These are phyloP conservation scores for Rhododendron williamsianum DNA, from an alignment of 148 eudicot species.

Conservation along the genomic window DNA sequence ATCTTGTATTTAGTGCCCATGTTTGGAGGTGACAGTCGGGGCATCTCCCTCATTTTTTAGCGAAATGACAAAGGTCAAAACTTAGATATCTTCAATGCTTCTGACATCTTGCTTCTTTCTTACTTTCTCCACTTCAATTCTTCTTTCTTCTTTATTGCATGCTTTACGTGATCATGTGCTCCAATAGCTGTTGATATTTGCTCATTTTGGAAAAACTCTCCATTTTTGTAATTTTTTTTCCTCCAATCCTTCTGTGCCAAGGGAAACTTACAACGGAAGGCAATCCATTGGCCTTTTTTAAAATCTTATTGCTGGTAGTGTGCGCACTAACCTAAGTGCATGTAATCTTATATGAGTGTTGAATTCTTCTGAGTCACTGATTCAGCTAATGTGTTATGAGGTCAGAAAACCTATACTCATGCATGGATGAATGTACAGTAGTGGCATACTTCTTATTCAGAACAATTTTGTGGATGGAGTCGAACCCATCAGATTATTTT, in stretches of 20 bases:
- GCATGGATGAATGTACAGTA: neutral
- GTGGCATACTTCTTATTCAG: neutral
- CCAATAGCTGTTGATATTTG: neutral
- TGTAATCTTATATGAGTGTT: neutral
- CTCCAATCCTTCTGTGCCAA: neutral
- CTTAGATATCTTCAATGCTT: neutral
- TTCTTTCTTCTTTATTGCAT: slow-evolving; percentile 1
- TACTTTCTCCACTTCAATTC: neutral
- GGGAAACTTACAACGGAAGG: neutral
- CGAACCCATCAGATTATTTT: neutral
- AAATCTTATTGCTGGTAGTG: neutral
- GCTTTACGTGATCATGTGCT: neutral
- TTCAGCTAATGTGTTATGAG: neutral
- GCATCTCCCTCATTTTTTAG: neutral
- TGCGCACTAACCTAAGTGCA: neutral
- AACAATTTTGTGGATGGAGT: neutral
- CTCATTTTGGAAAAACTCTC: neutral
- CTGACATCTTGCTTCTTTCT: neutral
- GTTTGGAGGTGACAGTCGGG: neutral
- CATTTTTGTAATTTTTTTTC: neutral
- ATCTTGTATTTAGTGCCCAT: neutral
- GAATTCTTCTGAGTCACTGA: neutral
- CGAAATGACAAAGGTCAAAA: neutral
- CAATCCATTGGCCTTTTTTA: neutral
- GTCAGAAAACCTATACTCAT: neutral